phyloP scores from a whole-genome alignment of 2,329 filamentous ascomycete genomes.

The Paraphaeosphaeria minitans region DNA sequence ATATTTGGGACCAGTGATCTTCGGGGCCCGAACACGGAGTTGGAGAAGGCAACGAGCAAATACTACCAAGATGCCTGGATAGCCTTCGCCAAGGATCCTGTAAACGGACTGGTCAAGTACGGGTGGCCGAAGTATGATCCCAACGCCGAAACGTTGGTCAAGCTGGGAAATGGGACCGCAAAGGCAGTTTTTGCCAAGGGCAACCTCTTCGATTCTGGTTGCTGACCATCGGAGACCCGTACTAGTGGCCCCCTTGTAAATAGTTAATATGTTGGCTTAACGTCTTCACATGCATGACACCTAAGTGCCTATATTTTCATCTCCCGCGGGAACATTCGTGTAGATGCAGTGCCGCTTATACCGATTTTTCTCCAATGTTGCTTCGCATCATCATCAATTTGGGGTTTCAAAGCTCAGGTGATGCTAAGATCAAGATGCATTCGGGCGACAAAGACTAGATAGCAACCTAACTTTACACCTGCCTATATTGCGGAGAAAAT shows the following conservation, averaged over 20 bases:
- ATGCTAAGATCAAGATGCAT: background rate
- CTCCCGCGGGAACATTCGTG: too few relatives aligned
- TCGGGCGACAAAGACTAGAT: background rate
- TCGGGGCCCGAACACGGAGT: constrained; percentile 20
- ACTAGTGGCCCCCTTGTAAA: background rate
- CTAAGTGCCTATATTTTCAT: too few relatives aligned
- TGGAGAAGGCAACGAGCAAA: constrained; percentile 33
- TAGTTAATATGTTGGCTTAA: too few relatives aligned
- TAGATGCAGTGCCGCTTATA: too few relatives aligned
- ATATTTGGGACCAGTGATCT: constrained; percentile 31
- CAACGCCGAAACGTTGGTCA: constrained; percentile 20
- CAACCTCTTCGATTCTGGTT: constrained; percentile 24
- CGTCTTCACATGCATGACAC: too few relatives aligned
- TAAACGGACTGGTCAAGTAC: constrained; percentile 18
- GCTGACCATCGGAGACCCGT: background rate
- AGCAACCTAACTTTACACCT: background rate
- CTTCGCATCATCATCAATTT: too few relatives aligned
- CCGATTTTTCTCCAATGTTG: too few relatives aligned
- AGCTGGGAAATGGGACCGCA: constrained; percentile 29
- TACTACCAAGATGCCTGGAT: constrained; percentile 40
- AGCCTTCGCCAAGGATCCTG: constrained; percentile 39
- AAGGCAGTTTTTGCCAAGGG: constrained; percentile 39
- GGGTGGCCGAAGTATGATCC: constrained; percentile 25
- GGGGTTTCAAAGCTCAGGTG: too few relatives aligned
- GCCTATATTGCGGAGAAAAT: background rate